A percentile compares a stretch with the other conserved stretches of the same genome.
Evolutionary conservation across 352 stramenopile species (phyloP).

Genomic region (Stephanocyclus meneghinianus): DNA sequence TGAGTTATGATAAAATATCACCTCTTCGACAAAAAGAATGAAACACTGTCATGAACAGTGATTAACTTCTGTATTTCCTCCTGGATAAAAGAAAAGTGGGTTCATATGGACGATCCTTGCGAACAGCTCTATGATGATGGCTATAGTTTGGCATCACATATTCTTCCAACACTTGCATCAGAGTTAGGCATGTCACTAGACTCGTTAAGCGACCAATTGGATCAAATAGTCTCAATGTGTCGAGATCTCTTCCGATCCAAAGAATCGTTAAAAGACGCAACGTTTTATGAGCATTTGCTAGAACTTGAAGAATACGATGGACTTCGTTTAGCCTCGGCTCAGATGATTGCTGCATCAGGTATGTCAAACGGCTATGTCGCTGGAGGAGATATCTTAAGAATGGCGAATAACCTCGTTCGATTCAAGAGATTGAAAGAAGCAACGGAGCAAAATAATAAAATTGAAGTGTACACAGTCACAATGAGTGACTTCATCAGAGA

Average conservation of each 20-base stretch:
- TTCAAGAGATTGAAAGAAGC: slow-evolving; percentile 33
- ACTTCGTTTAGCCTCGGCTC: slow-evolving; percentile 3
- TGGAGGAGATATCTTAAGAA: slow-evolving; percentile 15
- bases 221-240: slow-evolving; percentile 10
- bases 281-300: slow-evolving; percentile 15
- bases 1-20: neutral
- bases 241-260: slow-evolving; percentile 2
- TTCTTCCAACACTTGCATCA: slow-evolving; percentile 26
- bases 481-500: slow-evolving; percentile 45
- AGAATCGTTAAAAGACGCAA: neutral
- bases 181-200: neutral
- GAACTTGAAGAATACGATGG: slow-evolving; percentile 15
- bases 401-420: slow-evolving; percentile 46
- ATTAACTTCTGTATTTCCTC: neutral
- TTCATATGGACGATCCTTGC: slow-evolving; percentile 46
- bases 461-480: slow-evolving; percentile 40
- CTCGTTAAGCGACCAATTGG: neutral
- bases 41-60: neutral
- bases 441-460: slow-evolving; percentile 4
- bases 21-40: neutral
- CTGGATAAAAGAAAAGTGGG: slow-evolving; percentile 25
- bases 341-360: slow-evolving; percentile 20
- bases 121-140: slow-evolving; percentile 21
- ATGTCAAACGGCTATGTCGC: slow-evolving; percentile 1
- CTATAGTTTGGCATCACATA: slow-evolving; percentile 26